Base-by-base conservation (phyloP, 1,139 yeast genomes). In the Sugiyamaella sp. region DNA sequence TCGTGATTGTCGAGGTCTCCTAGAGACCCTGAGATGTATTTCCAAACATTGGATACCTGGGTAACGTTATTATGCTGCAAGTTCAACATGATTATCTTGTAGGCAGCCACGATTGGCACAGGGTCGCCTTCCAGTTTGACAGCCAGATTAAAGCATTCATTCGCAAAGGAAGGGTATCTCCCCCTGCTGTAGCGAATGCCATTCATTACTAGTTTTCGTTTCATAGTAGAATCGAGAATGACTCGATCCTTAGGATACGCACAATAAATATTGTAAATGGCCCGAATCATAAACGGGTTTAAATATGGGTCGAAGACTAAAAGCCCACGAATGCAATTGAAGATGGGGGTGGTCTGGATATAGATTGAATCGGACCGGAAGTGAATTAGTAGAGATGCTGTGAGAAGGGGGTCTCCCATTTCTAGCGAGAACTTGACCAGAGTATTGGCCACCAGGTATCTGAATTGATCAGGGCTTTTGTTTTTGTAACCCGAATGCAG, bases 101-200 rank as follows among this genome's bases (percentile, higher is more conserved):
- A 61, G 24, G 57, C 51, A 4, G 54, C 16, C 1, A 22, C 29
- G 12, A 56, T 19, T 9, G 67, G 66, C n/a, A 64, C 47, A 4
- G 47, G 52, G 9, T 53, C 63, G 3, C 66, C 66, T 2, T 52
- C 52, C 1, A 60, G 29, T 5, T 41, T 27, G 32, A 33, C 38
- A 1, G 53, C 50, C 22, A 61, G 40, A n/a, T 55, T 46, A 29
- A 52, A 58, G 25, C 58, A 46, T 45, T 63, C 66, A 49, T 63
- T 62, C n/a, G 64, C 60, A 27, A 63, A 49, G 9, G 59, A 47
- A 4, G 66, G 63, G 42, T 53, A 53, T 17, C 50, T 43, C 29
- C 49, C 52, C 27, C 39, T 43, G 10, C 60, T 54, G 20, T 54
- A 48, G 14, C 49, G 39, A n/a, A 56, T 46, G 9, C 59, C 62